Percentiles rank a stretch among this genome's conserved stretches.
Evolutionary conservation across 768 basidiomycete genomes (phyloP).

Genomic region (Gloeostereum incarnatum): DNA sequence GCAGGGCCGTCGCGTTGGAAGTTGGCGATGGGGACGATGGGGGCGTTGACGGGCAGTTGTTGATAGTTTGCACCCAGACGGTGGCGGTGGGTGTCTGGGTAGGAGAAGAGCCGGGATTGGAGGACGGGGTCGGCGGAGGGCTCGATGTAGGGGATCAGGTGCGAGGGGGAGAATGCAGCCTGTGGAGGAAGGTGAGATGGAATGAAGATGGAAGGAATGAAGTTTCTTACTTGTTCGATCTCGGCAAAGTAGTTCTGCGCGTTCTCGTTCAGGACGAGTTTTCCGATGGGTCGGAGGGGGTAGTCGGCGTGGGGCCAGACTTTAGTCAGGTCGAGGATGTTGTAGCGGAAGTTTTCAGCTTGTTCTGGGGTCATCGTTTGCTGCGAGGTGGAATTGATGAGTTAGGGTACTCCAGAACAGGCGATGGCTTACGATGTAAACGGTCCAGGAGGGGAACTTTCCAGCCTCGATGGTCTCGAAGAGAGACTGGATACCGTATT

Average conservation of each 20-base stretch:
- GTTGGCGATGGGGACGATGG: slow-evolving; percentile 66
- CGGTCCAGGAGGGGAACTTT: slow-evolving; percentile 80
- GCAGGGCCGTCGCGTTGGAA: slow-evolving; percentile 85
- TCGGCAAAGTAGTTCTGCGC: slow-evolving; percentile 88
- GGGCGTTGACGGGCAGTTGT: slow-evolving; percentile 83
- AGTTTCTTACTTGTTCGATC: slow-evolving; percentile 71
- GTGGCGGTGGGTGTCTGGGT: slow-evolving; percentile 84
- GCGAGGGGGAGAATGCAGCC: slow-evolving; percentile 83
- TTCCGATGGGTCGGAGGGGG: slow-evolving; percentile 86
- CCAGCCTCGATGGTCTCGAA: slow-evolving; percentile 79
- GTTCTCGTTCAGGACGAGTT: slow-evolving; percentile 73
- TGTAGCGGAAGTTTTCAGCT: slow-evolving; percentile 86
- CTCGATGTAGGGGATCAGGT: slow-evolving; percentile 83
- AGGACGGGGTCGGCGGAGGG: slow-evolving; percentile 87
- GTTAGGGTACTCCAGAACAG: not conserved
- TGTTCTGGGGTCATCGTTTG: slow-evolving; percentile 94
- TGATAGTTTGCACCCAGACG: slow-evolving; percentile 76
- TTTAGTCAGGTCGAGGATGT: slow-evolving; percentile 86
- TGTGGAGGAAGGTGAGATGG: slow-evolving; percentile 20
- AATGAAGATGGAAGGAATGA: slow-evolving; percentile 17
- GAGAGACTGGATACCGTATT: slow-evolving; percentile 73
- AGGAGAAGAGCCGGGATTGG: slow-evolving; percentile 92
- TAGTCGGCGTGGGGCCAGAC: slow-evolving; percentile 83
- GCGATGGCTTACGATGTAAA: slow-evolving; percentile 56
- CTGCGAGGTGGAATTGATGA: slow-evolving; percentile 20